A percentile compares a stretch with the other conserved stretches of the same genome.
Evolutionary conservation across 306 rosid species (phyloP).

Genomic region (Cucumis sativus): Cucumber_9930_V3 NC_026655.2:2388001-2388500

Average conservation of each 20-base stretch:
- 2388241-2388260: constrained; percentile 27
- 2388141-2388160: neutral
- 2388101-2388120: neutral
- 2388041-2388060: neutral
- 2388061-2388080: neutral
- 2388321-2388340: constrained; percentile 18
- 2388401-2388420: constrained; percentile 66
- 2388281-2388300: neutral
- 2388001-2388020: too few species aligned
- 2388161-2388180: constrained; percentile 47
- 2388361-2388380: neutral
- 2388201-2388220: constrained; percentile 15
- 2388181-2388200: constrained; percentile 47
- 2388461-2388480: constrained; percentile 49
- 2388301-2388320: constrained; percentile 22
- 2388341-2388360: neutral
- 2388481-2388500: constrained; percentile 59
- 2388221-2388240: neutral
- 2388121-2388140: neutral
- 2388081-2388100: neutral
- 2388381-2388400: neutral
- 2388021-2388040: too few species aligned
- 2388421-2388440: constrained; percentile 96
- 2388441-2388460: constrained; percentile 90
- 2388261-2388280: constrained; percentile 5